Evolutionary conservation across 495 filamentous ascomycete species (phyloP).

Genomic region (Geopyxis carbonaria): DNA sequence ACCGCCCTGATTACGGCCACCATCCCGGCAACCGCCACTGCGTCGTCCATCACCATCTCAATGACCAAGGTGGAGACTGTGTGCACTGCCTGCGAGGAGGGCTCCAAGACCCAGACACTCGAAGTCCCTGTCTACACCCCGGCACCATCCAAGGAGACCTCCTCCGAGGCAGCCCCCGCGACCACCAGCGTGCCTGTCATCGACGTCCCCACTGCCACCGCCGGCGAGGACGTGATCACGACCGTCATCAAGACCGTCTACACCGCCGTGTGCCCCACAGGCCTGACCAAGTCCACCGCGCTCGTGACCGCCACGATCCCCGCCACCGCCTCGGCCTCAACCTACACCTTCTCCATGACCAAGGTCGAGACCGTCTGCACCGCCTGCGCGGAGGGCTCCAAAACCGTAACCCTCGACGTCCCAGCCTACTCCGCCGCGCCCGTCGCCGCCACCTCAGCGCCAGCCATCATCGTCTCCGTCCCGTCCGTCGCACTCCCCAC

Average conservation of each 20-base stretch:
- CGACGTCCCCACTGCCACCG: not conserved
- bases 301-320: slow-evolving; percentile 2
- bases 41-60: too few relatives aligned
- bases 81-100: too few relatives aligned
- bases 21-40: too few relatives aligned
- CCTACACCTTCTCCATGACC: slow-evolving; percentile 1
- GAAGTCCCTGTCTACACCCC: too few relatives aligned
- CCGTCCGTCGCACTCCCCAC: not conserved
- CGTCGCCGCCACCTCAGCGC: too few relatives aligned
- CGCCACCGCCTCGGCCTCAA: not conserved
- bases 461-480: not conserved
- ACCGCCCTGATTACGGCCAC: not conserved
- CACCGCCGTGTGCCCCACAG: slow-evolving; percentile 4
- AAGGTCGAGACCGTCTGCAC: not conserved
- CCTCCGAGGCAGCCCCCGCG: not conserved
- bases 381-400: not conserved
- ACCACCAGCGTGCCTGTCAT: not conserved
- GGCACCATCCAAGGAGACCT: not conserved
- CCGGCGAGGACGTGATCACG: not conserved
- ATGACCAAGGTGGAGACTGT: too few relatives aligned
- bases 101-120: too few relatives aligned
- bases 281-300: slow-evolving; percentile 2
- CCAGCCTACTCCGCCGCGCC: too few relatives aligned
- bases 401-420: not conserved
- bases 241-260: slow-evolving; percentile 3